Conservation (phyloP, 306 rosid genomes). For the Carpinus viminea region DNA sequence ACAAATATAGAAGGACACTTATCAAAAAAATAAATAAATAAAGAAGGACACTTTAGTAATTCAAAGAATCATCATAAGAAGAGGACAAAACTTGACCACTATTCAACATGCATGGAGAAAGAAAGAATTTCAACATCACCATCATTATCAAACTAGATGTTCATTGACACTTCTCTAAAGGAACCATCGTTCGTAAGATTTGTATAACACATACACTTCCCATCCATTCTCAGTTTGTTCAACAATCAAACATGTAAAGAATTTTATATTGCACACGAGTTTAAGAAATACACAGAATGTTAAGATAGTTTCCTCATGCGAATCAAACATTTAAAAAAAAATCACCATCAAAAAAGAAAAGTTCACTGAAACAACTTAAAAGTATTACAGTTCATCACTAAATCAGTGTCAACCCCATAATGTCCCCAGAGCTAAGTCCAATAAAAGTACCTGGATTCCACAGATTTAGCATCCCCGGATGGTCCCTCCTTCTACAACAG, state of each 20-base stretch:
- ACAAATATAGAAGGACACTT: neutral
- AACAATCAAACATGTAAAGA: neutral
- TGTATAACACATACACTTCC: neutral
- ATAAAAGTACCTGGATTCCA: constrained; percentile 55
- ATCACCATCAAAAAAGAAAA: neutral
- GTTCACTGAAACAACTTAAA: neutral
- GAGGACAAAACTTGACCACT: neutral
- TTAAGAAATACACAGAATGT: neutral
- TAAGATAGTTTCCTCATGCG: neutral
- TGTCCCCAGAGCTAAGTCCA: constrained; percentile 7
- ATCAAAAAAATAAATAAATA: neutral
- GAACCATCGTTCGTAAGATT: neutral
- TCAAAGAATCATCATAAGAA: neutral
- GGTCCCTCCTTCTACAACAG: constrained; percentile 43
- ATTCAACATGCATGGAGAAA: neutral
- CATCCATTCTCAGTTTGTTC: neutral
- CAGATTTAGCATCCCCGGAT: constrained; percentile 35
- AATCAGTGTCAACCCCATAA: neutral
- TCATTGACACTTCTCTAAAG: neutral
- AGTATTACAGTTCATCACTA: neutral
- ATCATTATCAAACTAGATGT: neutral
- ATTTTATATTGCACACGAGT: neutral
- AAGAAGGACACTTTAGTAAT: neutral
- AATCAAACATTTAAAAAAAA: neutral
- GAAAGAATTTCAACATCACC: neutral